phyloP scores from a whole-genome alignment of 768 basidiomycete species.

The Mycena olivaceomarginata region DNA sequence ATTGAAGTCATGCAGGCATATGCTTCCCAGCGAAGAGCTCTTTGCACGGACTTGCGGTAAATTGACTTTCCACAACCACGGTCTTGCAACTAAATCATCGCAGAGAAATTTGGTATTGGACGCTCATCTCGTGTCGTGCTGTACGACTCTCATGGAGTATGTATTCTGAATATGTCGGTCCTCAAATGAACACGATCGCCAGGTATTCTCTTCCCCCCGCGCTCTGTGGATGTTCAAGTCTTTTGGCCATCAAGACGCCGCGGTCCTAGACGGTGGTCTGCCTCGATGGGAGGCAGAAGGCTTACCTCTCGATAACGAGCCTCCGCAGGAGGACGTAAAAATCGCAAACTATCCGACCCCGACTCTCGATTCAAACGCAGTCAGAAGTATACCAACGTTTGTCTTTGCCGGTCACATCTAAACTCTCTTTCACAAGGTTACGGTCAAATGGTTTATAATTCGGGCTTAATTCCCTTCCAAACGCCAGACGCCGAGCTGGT shows the following conservation, averaged over 20 bases:
- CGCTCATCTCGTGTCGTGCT: conserved; percentile 88
- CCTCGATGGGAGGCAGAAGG: conserved; percentile 87
- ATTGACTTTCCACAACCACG: neutral
- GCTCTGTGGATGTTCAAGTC: conserved; percentile 96
- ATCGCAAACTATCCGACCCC: conserved; percentile 71
- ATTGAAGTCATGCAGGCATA: conserved; percentile 68
- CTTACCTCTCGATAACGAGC: conserved; percentile 67
- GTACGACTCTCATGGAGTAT: conserved; percentile 88
- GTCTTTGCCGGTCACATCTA: conserved; percentile 32
- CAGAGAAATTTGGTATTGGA: conserved; percentile 83
- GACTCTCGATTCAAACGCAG: conserved; percentile 65
- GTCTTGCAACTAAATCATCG: neutral
- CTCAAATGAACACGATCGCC: neutral
- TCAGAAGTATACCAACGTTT: conserved; percentile 67
- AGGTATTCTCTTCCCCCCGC: conserved; percentile 92
- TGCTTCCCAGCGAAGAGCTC: conserved; percentile 86
- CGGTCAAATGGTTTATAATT: conserved; percentile 87
- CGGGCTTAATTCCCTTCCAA: conserved; percentile 64
- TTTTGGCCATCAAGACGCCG: conserved; percentile 91
- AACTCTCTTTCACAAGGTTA: conserved; percentile 72
- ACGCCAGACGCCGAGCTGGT: conserved; percentile 78
- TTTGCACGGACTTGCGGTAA: conserved; percentile 91
- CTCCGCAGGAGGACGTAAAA: conserved; percentile 46
- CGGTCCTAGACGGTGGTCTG: conserved; percentile 95
- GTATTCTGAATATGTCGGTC: neutral